Base-by-base conservation (phyloP, 345 rosid genomes). In the Kandelia obovata region DNA sequence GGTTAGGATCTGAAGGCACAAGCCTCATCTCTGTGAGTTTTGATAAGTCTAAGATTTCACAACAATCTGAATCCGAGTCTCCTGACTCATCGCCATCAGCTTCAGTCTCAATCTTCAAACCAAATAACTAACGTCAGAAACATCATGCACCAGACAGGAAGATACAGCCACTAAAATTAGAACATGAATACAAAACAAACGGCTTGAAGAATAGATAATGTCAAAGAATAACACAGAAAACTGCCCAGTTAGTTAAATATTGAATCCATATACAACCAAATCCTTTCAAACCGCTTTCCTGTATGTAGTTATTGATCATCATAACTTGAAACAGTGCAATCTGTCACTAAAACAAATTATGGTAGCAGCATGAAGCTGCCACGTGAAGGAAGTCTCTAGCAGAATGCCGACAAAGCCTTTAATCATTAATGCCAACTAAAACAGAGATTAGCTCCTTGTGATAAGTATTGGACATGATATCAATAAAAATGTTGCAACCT, bases 11-110 rank as follows among this genome's bases (percentile, higher is more conserved):
- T 17, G 99, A 96, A 70, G 96, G 99, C 72, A 96, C 71, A 77
- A 92, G 87, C 80, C 98, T 89, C 95, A 96, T 92, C 87, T 92
- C 98, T 27, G 69, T 88, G 60, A 90, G 77, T 77, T 84, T 89
- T 0, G 91, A 76, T 46, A 90, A 79, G 75, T 86, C 97, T 62
- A 90, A 73, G 23, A 74, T 70, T 51, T 83, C 86, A 21, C 46
- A 59, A 58, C 72, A 46, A 73, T 90, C 97, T 39, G 89, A 71
- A 80, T 88, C 99, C 5, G 89, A 85, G 21, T 70, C 80, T 16
- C 87, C 93, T 0, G 84, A 73, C 26, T 83, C 91, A 63, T 82
- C 80, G 39, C 77, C 95, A 70, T 84, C 95, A 28, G 43, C 89
- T 64, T 30, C 94, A 61, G 81, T 83, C 71, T 90, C 99, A 74